phyloP scores from a whole-genome alignment of 257 asterid genomes.

The Lycium barbarum region DNA sequence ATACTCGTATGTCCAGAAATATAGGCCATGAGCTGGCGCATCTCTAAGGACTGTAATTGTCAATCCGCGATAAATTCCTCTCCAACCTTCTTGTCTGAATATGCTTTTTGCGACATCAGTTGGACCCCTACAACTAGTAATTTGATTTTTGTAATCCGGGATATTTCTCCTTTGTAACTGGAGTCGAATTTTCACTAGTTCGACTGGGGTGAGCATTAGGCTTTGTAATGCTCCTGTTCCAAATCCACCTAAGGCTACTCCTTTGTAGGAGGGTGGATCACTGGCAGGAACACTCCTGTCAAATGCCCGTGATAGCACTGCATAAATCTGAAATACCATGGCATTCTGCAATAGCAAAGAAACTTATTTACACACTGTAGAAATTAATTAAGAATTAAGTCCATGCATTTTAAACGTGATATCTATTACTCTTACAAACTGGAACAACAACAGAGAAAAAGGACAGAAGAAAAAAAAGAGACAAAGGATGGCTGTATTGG shows the following conservation, averaged over 20 bases:
- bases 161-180: conserved; percentile 51
- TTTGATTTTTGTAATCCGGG: conserved; percentile 23
- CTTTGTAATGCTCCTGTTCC: conserved; percentile 81
- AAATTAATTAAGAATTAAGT: neutral
- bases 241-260: conserved; percentile 69
- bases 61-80: conserved; percentile 74
- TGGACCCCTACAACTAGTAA: conserved; percentile 54
- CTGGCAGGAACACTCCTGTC: conserved; percentile 38
- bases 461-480: too few relatives aligned
- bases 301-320: conserved; percentile 60
- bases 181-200: conserved; percentile 77
- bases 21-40: conserved; percentile 75
- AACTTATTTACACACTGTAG: conserved; percentile 14
- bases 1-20: conserved; percentile 80
- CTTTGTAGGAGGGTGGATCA: conserved; percentile 70
- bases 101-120: conserved; percentile 52
- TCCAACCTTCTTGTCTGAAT: conserved; percentile 55
- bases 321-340: conserved; percentile 72
- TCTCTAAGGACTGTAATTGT: conserved; percentile 74
- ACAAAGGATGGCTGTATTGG: too few relatives aligned
- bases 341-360: conserved; percentile 66
- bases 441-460: neutral
- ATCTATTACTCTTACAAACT: neutral
- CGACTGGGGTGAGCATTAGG: conserved; percentile 76
- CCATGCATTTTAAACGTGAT: neutral